phyloP scores from a whole-genome alignment of 2,329 filamentous ascomycete genomes.

The Rhexocercosporidium sp. region DNA sequence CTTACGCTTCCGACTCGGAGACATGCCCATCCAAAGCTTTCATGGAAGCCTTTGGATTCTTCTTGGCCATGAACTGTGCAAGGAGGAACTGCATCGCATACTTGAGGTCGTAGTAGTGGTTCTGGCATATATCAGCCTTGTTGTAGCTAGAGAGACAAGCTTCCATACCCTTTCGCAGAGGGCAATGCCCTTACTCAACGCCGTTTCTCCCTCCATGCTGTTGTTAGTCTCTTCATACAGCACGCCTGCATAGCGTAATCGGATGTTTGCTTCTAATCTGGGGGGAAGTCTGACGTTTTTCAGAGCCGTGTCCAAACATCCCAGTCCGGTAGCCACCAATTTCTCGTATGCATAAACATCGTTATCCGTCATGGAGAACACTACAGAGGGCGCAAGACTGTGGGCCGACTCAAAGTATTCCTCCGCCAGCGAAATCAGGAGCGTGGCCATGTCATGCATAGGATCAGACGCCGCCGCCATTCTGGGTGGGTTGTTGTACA shows the following conservation, averaged over 20 bases:
- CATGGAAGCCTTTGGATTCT: slow-evolving; percentile 73
- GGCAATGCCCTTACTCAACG: slow-evolving; percentile 72
- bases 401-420: slow-evolving; percentile 76
- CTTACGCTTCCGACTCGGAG: slow-evolving; percentile 68
- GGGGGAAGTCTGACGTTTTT: slow-evolving; percentile 65
- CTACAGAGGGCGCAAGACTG: slow-evolving; percentile 54
- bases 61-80: slow-evolving; percentile 71
- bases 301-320: slow-evolving; percentile 73
- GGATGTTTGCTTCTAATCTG: slow-evolving; percentile 70
- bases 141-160: slow-evolving; percentile 32
- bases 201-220: slow-evolving; percentile 72
- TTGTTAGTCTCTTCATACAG: slow-evolving; percentile 78
- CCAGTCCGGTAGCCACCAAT: slow-evolving; percentile 72
- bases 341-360: slow-evolving; percentile 71
- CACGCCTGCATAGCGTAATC: slow-evolving; percentile 73
- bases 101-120: slow-evolving; percentile 69
- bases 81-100: slow-evolving; percentile 79
- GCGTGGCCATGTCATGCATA: slow-evolving; percentile 31
- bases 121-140: slow-evolving; percentile 45
- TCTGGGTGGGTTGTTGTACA: slow-evolving; percentile 15
- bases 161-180: slow-evolving; percentile 66
- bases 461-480: slow-evolving; percentile 18
- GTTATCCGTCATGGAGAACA: slow-evolving; percentile 54
- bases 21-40: slow-evolving; percentile 74
- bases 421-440: slow-evolving; percentile 75